These are phyloP conservation scores for Penicillium sumatraense DNA, from an alignment of 2,329 filamentous ascomycete genomes.

Conservation along the genomic window DNA sequence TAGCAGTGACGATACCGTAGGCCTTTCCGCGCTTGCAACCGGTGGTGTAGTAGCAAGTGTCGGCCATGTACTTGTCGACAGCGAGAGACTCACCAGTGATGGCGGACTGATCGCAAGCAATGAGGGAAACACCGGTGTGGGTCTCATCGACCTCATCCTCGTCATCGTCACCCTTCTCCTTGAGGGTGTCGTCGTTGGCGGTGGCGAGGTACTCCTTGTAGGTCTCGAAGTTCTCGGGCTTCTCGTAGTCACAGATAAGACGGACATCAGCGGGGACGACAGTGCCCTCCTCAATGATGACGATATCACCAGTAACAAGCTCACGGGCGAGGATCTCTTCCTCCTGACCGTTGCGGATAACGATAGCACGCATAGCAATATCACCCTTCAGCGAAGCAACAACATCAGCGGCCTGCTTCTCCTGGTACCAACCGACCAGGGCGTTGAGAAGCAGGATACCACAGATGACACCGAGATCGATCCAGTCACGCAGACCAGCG, in stretches of 20 bases:
- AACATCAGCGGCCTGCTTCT: conserved; percentile 79
- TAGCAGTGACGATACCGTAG: conserved; percentile 69
- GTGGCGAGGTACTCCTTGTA: conserved; percentile 69
- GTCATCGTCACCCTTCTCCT: conserved; percentile 62
- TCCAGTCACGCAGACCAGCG: conserved; percentile 75
- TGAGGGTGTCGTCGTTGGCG: conserved; percentile 64
- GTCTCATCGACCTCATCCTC: conserved; percentile 61
- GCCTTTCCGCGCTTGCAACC: conserved; percentile 81
- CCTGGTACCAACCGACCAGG: conserved; percentile 78
- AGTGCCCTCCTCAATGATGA: conserved; percentile 73
- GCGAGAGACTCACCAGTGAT: conserved; percentile 81
- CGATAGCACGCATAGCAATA: conserved; percentile 74
- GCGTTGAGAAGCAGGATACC: conserved; percentile 77
- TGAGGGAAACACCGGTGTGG: conserved; percentile 66
- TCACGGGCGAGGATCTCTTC: conserved; percentile 72
- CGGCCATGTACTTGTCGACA: conserved; percentile 66
- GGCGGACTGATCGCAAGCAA: conserved; percentile 77
- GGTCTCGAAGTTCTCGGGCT: conserved; percentile 68
- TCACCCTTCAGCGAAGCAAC: conserved; percentile 76
- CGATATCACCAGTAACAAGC: conserved; percentile 76
- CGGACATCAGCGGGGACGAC: conserved; percentile 72
- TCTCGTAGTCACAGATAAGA: conserved; percentile 73
- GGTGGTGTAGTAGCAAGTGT: conserved; percentile 77
- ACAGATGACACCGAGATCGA: conserved; percentile 77
- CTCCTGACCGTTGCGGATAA: conserved; percentile 70